phyloP scores from a whole-genome alignment of 352 stramenopile species.

The Globisporangium iwayamae region DNA sequence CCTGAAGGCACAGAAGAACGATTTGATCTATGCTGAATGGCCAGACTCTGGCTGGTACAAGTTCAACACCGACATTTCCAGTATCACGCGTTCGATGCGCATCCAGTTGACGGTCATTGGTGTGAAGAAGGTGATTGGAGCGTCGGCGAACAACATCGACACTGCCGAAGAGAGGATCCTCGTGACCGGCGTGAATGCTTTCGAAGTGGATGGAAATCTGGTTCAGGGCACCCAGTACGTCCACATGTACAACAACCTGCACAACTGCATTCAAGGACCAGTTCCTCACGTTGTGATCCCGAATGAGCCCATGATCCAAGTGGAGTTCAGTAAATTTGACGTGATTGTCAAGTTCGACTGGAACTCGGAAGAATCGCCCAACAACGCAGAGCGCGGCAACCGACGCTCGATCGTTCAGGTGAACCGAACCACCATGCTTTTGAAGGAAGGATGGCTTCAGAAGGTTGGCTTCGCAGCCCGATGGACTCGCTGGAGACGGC shows the following conservation, averaged over 20 bases:
- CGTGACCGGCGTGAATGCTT: constrained; percentile 77
- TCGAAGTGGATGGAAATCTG: constrained; percentile 72
- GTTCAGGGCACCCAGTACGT: constrained; percentile 68
- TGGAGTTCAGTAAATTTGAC: constrained; percentile 66
- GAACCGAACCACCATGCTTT: constrained; percentile 51
- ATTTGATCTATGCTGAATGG: constrained; percentile 75
- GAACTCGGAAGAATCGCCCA: constrained; percentile 26
- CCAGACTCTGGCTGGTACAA: constrained; percentile 71
- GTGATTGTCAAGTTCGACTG: constrained; percentile 75
- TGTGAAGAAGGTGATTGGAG: constrained; percentile 62
- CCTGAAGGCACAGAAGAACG: constrained; percentile 65
- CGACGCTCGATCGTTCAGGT: constrained; percentile 54
- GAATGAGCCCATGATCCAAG: constrained; percentile 66
- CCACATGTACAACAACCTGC: constrained; percentile 80
- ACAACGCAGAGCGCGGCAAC: constrained; percentile 30
- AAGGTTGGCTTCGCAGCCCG: constrained; percentile 74
- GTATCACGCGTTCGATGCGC: constrained; percentile 70
- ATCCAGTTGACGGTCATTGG: constrained; percentile 72
- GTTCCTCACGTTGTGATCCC: constrained; percentile 71
- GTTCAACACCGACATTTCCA: constrained; percentile 70
- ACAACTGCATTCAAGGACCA: constrained; percentile 61
- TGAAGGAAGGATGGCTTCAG: constrained; percentile 81
- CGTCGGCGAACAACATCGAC: constrained; percentile 35
- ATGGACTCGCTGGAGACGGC: constrained; percentile 67
- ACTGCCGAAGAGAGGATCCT: constrained; percentile 65